Percentiles rank a stretch among this genome's conserved stretches.
phyloP scores from a whole-genome alignment of 2,329 filamentous ascomycete genomes.

The Stemphylium beticola region DNA sequence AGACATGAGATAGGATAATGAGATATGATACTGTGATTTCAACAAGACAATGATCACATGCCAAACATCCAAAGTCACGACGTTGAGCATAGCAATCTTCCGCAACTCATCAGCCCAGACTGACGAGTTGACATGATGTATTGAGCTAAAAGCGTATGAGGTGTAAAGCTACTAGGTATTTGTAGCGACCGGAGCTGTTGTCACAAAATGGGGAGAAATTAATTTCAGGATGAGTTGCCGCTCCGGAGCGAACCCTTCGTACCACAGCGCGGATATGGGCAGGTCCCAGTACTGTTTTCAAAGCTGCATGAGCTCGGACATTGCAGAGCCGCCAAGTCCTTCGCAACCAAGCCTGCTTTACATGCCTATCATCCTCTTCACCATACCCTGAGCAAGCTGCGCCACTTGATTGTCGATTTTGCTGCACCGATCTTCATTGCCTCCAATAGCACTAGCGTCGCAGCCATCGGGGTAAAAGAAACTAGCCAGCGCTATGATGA shows the following conservation, averaged over 20 bases:
- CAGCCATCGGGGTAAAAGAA: slow-evolving; percentile 58
- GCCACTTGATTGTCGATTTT: slow-evolving; percentile 4
- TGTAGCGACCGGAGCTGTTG: slow-evolving; percentile 4
- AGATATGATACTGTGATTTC: too few relatives aligned
- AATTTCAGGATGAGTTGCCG: background rate
- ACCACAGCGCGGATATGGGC: background rate
- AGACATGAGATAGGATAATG: too few relatives aligned
- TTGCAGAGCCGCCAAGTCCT: background rate
- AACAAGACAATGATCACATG: too few relatives aligned
- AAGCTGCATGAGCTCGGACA: background rate
- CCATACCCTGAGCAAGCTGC: slow-evolving; percentile 17
- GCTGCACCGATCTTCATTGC: slow-evolving; percentile 37
- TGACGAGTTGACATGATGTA: background rate
- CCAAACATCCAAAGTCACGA: background rate
- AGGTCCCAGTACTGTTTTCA: too few relatives aligned
- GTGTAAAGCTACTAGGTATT: slow-evolving; percentile 2
- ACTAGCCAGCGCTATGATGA: slow-evolving; percentile 71
- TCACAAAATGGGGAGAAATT: background rate
- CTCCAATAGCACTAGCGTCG: slow-evolving; percentile 54
- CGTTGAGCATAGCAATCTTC: background rate
- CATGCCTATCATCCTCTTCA: slow-evolving; percentile 29
- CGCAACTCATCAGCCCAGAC: background rate
- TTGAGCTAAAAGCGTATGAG: slow-evolving; percentile 6
- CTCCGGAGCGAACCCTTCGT: slow-evolving; percentile 8
- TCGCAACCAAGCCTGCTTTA: slow-evolving; percentile 1